Conservation (phyloP, 768 basidiomycete genomes). For the Brasilioporus rufonigricans region DNA sequence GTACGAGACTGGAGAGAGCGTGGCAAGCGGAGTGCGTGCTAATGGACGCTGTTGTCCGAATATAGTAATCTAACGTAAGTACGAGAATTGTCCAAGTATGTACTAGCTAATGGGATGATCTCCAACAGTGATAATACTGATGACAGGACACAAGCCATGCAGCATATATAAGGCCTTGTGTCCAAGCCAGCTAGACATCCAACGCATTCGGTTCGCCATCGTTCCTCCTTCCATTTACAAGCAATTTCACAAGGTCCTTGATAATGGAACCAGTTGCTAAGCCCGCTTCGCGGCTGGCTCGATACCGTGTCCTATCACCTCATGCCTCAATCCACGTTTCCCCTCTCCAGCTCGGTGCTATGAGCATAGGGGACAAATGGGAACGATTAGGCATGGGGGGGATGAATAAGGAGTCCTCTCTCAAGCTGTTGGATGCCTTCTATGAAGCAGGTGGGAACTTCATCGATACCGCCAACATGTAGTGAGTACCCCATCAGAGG, state of each 20-base stretch:
- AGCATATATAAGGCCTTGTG: too few relatives aligned
- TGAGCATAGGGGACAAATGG: conserved; percentile 45
- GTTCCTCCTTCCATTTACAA: conserved; percentile 27
- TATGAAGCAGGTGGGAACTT: conserved; percentile 45
- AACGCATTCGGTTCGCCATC: too few relatives aligned
- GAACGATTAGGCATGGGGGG: conserved; percentile 30
- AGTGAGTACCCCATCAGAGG: conserved; percentile 25
- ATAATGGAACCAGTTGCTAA: conserved; percentile 16
- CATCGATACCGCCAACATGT: conserved; percentile 48
- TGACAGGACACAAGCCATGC: too few relatives aligned
- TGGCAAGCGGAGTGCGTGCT: too few relatives aligned
- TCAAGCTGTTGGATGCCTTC: conserved; percentile 41
- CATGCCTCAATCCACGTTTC: conserved; percentile 41
- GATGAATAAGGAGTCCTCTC: conserved; percentile 41
- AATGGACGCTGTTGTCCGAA: too few relatives aligned
- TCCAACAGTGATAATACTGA: too few relatives aligned
- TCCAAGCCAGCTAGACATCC: too few relatives aligned
- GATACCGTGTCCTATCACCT: conserved; percentile 36
- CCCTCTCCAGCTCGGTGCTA: conserved; percentile 41
- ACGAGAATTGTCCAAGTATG: too few relatives aligned
- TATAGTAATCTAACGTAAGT: too few relatives aligned
- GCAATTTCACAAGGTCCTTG: neutral
- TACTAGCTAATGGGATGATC: too few relatives aligned
- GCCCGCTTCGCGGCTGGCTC: conserved; percentile 29
- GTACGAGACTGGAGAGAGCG: too few relatives aligned